These are phyloP conservation scores for Lipomyces yamanashiensis DNA, from an alignment of 805 yeast species.

Conservation along the genomic window DNA sequence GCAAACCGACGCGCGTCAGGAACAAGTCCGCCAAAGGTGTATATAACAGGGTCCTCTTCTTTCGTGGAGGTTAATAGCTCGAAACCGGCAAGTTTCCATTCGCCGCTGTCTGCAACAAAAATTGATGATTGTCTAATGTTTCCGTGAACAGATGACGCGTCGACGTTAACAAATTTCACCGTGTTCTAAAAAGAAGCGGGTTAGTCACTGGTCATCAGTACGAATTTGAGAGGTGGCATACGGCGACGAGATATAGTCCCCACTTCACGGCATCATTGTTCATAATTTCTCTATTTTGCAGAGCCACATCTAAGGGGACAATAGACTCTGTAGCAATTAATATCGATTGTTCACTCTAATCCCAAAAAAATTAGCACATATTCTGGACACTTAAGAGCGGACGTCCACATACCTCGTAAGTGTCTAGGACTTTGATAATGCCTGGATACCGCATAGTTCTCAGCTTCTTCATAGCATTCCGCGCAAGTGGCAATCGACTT, in stretches of 20 bases:
- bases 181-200: slow-evolving; percentile 45
- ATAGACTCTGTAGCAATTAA: slow-evolving; percentile 73
- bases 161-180: slow-evolving; percentile 61
- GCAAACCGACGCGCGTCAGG: slow-evolving; percentile 45
- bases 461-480: slow-evolving; percentile 53
- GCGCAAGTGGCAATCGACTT: slow-evolving; percentile 48
- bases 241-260: slow-evolving; percentile 61
- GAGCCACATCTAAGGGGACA: slow-evolving; percentile 53
- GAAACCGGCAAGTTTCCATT: slow-evolving; percentile 84
- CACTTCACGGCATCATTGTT: slow-evolving; percentile 49
- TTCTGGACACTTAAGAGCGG: neutral
- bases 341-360: slow-evolving; percentile 54
- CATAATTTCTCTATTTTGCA: slow-evolving; percentile 43
- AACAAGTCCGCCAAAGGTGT: slow-evolving; percentile 45
- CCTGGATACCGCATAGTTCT: slow-evolving; percentile 73
- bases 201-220: too few species aligned
- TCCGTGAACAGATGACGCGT: slow-evolving; percentile 65
- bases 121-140: slow-evolving; percentile 61
- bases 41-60: slow-evolving; percentile 49
- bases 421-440: slow-evolving; percentile 63
- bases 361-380: neutral
- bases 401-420: slow-evolving; percentile 51
- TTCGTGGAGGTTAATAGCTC: slow-evolving; percentile 63
- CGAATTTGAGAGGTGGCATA: neutral
- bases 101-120: slow-evolving; percentile 70